A percentile compares a stretch with the other conserved stretches of the same genome.
phyloP scores from a whole-genome alignment of 2,329 filamentous ascomycete species.

The Fusarium coicis region DNA sequence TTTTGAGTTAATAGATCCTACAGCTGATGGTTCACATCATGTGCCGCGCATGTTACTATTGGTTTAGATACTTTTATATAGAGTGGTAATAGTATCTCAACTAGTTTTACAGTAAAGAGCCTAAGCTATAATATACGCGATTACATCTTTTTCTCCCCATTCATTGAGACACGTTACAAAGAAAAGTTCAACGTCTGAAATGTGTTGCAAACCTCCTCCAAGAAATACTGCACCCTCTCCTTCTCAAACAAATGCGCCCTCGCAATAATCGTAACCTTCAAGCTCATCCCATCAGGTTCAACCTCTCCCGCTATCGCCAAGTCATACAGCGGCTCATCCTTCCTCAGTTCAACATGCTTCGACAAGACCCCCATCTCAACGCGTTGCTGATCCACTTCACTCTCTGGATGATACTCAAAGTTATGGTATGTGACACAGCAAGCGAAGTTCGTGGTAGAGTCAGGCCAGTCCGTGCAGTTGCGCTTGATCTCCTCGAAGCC shows the following conservation, averaged over 20 bases:
- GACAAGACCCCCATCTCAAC: constrained; percentile 19
- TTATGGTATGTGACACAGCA: constrained; percentile 12
- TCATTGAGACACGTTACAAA: background rate
- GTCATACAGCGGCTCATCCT: constrained; percentile 14
- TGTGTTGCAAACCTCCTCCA: background rate
- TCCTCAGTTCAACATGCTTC: background rate
- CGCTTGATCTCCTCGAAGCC: constrained; percentile 31
- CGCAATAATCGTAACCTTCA: background rate
- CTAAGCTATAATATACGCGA: too few relatives aligned
- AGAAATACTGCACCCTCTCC: background rate
- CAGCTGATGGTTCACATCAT: too few relatives aligned
- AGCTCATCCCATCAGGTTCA: background rate
- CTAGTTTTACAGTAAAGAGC: too few relatives aligned
- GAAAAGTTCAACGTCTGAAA: background rate
- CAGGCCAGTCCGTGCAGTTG: constrained; percentile 35
- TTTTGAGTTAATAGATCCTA: too few relatives aligned
- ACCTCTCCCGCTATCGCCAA: constrained; percentile 15
- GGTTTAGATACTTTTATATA: too few relatives aligned
- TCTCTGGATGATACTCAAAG: constrained; percentile 21
- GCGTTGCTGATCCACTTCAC: background rate
- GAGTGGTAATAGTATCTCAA: too few relatives aligned
- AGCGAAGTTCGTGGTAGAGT: background rate
- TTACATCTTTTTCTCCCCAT: too few relatives aligned
- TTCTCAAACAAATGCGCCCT: background rate
- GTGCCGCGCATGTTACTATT: too few relatives aligned